Conservation (phyloP, 208 protist species). For the Acanthamoeba lenticulata region DNA sequence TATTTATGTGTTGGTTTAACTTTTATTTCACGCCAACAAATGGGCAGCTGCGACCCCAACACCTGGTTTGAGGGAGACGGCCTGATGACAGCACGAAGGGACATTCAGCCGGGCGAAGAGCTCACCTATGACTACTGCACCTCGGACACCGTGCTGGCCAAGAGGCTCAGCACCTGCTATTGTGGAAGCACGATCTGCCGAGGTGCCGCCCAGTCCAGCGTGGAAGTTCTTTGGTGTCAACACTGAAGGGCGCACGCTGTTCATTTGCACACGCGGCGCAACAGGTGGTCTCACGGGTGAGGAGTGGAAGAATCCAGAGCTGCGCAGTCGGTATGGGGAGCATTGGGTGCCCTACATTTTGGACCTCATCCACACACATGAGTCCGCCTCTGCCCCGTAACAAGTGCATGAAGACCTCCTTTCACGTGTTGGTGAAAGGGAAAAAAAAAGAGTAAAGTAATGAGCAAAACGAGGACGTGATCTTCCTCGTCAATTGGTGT, state of each 20-base stretch:
- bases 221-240: not conserved
- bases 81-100: conserved; percentile 39
- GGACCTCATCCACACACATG: not conserved
- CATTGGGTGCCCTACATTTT: conserved; percentile 35
- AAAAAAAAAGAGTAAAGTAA: no score
- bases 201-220: not conserved
- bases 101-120: conserved; percentile 62
- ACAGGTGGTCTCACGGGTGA: conserved; percentile 28
- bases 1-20: no score
- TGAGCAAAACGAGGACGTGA: no score
- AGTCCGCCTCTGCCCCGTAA: not conserved
- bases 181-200: conserved; percentile 30
- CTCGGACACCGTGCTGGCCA: conserved; percentile 27
- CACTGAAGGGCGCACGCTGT: not conserved
- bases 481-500: no score
- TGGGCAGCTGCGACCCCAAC: conserved; percentile 38
- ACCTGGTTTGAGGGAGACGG: conserved; percentile 61
- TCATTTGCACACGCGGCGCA: not conserved
- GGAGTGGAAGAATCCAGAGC: conserved; percentile 3
- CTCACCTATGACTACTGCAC: conserved; percentile 60
- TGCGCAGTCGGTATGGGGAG: not conserved
- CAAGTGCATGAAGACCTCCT: not conserved
- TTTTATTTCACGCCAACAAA: not conserved
- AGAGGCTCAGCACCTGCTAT: not conserved
- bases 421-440: no score